Conservation (phyloP, 2,329 filamentous ascomycete genomes). For the Lasiodiplodia sp. region DNA sequence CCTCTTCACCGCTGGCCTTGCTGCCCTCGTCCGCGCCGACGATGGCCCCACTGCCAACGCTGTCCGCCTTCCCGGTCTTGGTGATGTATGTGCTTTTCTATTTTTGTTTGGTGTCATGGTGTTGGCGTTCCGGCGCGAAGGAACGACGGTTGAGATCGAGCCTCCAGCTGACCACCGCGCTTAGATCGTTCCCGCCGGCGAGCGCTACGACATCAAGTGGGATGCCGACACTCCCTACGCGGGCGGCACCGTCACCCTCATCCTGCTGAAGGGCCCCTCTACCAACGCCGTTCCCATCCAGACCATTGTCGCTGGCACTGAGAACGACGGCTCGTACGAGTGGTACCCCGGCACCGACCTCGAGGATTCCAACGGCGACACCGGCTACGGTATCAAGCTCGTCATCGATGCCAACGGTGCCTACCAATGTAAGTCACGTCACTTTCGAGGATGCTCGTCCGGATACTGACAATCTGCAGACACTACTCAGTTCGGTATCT, state of each 20-base stretch:
- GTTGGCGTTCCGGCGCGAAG: constrained; percentile 1
- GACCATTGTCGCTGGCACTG: constrained; percentile 57
- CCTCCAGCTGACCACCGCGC: constrained; percentile 22
- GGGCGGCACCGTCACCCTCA: constrained; percentile 60
- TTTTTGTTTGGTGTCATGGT: neutral
- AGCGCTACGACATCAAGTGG: constrained; percentile 67
- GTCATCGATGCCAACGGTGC: constrained; percentile 65
- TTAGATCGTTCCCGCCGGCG: constrained; percentile 61
- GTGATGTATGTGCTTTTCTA: constrained; percentile 46
- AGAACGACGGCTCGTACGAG: constrained; percentile 62
- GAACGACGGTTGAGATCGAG: neutral
- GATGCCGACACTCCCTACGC: constrained; percentile 49
- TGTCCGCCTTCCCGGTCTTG: constrained; percentile 59
- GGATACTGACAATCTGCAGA: constrained; percentile 33
- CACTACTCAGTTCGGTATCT: constrained; percentile 68
- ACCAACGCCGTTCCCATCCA: constrained; percentile 60
- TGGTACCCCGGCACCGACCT: constrained; percentile 63
- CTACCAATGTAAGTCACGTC: constrained; percentile 59
- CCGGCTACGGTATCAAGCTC: constrained; percentile 67
- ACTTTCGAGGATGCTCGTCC: neutral
- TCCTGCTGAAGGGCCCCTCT: constrained; percentile 66
- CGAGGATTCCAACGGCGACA: constrained; percentile 50
- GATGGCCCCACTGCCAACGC: constrained; percentile 58
- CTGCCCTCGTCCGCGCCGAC: constrained; percentile 48
- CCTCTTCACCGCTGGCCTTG: constrained; percentile 62